Evolutionary conservation across 805 yeast species (phyloP).

Genomic region (Ogataea dorogensis): DNA sequence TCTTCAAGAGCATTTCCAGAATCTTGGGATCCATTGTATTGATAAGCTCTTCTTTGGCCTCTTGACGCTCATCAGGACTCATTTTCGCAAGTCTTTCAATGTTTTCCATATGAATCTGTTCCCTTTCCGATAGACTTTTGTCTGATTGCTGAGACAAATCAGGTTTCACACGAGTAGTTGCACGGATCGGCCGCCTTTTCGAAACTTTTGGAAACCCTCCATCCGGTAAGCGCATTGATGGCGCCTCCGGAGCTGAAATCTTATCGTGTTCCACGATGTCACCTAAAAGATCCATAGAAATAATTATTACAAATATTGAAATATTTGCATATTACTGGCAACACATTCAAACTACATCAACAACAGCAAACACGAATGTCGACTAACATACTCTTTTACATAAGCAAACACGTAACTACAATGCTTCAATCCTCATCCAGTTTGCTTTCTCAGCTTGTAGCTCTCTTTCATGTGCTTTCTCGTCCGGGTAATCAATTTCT

Average conservation of each 20-base stretch:
- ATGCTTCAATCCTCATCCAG: too few species aligned
- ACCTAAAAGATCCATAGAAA: constrained; percentile 62
- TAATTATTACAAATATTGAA: neutral
- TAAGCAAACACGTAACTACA: too few species aligned
- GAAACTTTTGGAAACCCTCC: constrained; percentile 39
- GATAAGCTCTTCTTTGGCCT: constrained; percentile 65
- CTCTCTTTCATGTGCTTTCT: too few species aligned
- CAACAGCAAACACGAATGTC: too few species aligned
- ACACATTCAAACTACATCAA: too few species aligned
- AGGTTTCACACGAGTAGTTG: too few species aligned
- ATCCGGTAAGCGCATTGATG: neutral
- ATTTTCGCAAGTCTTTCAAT: constrained; percentile 56
- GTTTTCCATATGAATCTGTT: constrained; percentile 76
- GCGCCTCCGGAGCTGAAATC: constrained; percentile 11
- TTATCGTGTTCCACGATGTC: constrained; percentile 67
- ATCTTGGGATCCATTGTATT: constrained; percentile 68
- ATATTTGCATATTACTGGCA: too few species aligned
- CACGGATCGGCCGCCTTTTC: too few species aligned
- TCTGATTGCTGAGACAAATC: constrained; percentile 31
- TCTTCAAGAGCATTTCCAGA: constrained; percentile 53
- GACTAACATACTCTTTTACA: too few species aligned
- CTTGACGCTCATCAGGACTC: constrained; percentile 62
- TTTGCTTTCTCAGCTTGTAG: too few species aligned
- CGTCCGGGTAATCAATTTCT: constrained; percentile 8
- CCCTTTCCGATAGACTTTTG: constrained; percentile 54